Conservation (phyloP, 2,329 filamentous ascomycete species). For the Fusarium palustre region DNA sequence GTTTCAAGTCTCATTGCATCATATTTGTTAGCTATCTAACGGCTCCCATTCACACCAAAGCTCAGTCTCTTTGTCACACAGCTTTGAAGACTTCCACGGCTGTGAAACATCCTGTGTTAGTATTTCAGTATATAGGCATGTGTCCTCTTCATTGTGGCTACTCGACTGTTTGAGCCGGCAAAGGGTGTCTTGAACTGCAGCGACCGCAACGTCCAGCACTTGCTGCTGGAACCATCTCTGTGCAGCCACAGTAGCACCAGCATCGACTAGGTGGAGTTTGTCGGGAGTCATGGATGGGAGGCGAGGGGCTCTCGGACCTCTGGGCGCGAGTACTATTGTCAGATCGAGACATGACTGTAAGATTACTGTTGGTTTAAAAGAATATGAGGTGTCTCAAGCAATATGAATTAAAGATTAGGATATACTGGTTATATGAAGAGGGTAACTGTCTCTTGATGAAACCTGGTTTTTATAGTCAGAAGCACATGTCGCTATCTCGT, state of each 20-base stretch:
- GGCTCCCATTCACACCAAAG: not conserved
- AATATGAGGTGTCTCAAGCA: no score
- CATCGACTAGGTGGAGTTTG: not conserved
- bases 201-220: not conserved
- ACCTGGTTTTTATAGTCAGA: no score
- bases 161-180: not conserved
- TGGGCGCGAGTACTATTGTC: not conserved
- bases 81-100: not conserved
- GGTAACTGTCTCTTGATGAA: no score
- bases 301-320: fast-evolving
- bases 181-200: not conserved
- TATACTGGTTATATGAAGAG: no score
- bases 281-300: not conserved
- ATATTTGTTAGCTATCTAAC: not conserved
- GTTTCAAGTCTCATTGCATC: not conserved
- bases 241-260: not conserved
- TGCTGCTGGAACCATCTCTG: not conserved
- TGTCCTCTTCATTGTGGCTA: not conserved
- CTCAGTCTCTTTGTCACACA: not conserved
- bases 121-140: not conserved
- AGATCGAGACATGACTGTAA: not conserved
- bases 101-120: not conserved
- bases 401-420: no score
- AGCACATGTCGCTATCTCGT: no score
- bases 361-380: no score